phyloP scores from a whole-genome alignment of 2,329 filamentous ascomycete genomes.

The Phyllosticta citriasiana region DNA sequence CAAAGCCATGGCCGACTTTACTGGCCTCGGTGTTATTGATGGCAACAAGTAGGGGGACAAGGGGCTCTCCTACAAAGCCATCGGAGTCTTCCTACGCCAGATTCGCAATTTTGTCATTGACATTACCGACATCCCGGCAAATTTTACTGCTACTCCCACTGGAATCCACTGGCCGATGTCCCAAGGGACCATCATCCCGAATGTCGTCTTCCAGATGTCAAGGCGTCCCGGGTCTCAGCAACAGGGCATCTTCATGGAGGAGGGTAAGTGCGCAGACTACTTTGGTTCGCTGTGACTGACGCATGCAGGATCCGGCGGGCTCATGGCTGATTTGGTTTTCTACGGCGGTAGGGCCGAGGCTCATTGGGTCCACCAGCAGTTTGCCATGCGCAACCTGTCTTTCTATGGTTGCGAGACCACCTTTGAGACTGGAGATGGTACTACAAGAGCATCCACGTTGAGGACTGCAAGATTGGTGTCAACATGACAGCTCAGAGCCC shows the following conservation, averaged over 20 bases:
- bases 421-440: conserved; percentile 54
- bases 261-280: background rate
- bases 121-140: conserved; percentile 39
- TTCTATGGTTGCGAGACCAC: conserved; percentile 42
- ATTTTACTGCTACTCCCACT: conserved; percentile 30
- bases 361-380: conserved; percentile 39
- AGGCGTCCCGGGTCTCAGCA: conserved; percentile 35
- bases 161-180: conserved; percentile 37
- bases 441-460: conserved; percentile 41
- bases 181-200: conserved; percentile 37
- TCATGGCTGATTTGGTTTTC: conserved; percentile 37
- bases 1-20: conserved; percentile 43
- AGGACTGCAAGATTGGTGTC: conserved; percentile 44
- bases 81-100: conserved; percentile 55
- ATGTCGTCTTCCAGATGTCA: conserved; percentile 36
- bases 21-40: conserved; percentile 48
- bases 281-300: background rate
- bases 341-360: conserved; percentile 33
- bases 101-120: conserved; percentile 58
- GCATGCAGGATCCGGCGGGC: conserved; percentile 30
- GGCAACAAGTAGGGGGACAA: conserved; percentile 40
- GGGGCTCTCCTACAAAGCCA: conserved; percentile 36
- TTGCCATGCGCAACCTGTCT: conserved; percentile 47
- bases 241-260: conserved; percentile 35
- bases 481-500: conserved; percentile 34